Evolutionary conservation across 306 rosid species (phyloP).

Genomic region (Cyclanthera cordifolia): DNA sequence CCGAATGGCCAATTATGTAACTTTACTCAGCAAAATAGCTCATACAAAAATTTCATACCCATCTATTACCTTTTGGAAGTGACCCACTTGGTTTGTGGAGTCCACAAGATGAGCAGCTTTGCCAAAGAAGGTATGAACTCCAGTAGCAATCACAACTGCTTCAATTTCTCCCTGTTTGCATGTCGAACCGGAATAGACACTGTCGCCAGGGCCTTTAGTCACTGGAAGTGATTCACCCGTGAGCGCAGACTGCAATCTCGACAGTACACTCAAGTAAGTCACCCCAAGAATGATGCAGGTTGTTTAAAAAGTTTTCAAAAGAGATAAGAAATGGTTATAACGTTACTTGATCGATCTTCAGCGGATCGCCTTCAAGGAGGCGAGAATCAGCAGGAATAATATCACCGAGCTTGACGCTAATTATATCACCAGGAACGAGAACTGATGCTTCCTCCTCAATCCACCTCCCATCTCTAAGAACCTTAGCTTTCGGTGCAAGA

Average conservation of each 20-base stretch:
- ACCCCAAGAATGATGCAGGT: background rate
- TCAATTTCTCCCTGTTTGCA: slow-evolving; percentile 87
- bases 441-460: slow-evolving; percentile 58
- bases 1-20: background rate
- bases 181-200: slow-evolving; percentile 73
- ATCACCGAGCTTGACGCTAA: slow-evolving; percentile 71
- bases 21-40: background rate
- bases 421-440: slow-evolving; percentile 77
- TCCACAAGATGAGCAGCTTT: slow-evolving; percentile 89
- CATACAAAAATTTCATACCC: background rate
- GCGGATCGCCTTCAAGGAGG: slow-evolving; percentile 68
- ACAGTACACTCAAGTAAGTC: slow-evolving; percentile 5
- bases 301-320: background rate
- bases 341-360: slow-evolving; percentile 72
- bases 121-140: slow-evolving; percentile 85
- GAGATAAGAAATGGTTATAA: background rate
- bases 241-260: slow-evolving; percentile 49
- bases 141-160: slow-evolving; percentile 69
- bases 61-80: slow-evolving; percentile 57
- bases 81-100: slow-evolving; percentile 64
- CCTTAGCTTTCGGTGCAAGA: slow-evolving; percentile 78
- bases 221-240: slow-evolving; percentile 83
- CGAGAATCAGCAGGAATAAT: slow-evolving; percentile 85
- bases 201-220: slow-evolving; percentile 48
- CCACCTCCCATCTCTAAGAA: slow-evolving; percentile 76